Percentiles rank a stretch among this genome's conserved stretches.
phyloP scores from a whole-genome alignment of 1,139 yeast genomes.

The Yamadazyma diospyri region DNA sequence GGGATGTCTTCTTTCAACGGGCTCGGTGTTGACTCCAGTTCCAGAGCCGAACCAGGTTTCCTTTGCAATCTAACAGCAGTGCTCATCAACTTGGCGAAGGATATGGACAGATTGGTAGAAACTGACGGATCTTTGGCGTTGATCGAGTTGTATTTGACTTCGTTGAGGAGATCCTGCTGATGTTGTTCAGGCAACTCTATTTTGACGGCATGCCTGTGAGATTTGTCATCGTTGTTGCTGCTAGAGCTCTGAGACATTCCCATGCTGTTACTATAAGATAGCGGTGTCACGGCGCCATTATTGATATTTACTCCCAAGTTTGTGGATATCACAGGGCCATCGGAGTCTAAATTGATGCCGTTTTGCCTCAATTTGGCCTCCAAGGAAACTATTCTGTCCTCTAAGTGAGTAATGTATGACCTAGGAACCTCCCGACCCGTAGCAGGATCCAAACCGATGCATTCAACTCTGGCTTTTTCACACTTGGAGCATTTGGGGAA shows the following conservation, averaged over 20 bases:
- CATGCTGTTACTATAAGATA: background rate
- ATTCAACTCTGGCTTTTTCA: slow-evolving; percentile 61
- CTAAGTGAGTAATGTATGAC: slow-evolving; percentile 72
- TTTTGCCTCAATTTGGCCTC: slow-evolving; percentile 46
- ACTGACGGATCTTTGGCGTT: slow-evolving; percentile 5
- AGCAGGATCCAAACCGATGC: slow-evolving; percentile 83
- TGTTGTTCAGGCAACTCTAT: slow-evolving; percentile 7
- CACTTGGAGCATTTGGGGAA: slow-evolving; percentile 79
- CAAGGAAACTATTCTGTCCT: slow-evolving; percentile 55
- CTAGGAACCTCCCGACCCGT: slow-evolving; percentile 86
- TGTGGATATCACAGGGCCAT: background rate
- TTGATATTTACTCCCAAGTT: background rate
- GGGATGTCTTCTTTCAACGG: slow-evolving; percentile 16
- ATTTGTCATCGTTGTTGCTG: background rate
- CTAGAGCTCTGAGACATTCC: background rate
- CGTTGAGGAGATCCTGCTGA: slow-evolving; percentile 11
- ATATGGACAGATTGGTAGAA: slow-evolving; percentile 27
- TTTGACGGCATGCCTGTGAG: background rate
- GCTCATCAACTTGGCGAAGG: slow-evolving; percentile 71
- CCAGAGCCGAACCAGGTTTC: slow-evolving; percentile 14
- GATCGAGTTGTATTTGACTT: slow-evolving; percentile 13
- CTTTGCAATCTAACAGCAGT: slow-evolving; percentile 68
- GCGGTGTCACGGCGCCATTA: background rate
- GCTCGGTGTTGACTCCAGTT: slow-evolving; percentile 12
- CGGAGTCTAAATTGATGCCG: slow-evolving; percentile 28